These are phyloP conservation scores for Magnusiomyces fungicola DNA, from an alignment of 1,139 yeast species.

Conservation along the genomic window DNA sequence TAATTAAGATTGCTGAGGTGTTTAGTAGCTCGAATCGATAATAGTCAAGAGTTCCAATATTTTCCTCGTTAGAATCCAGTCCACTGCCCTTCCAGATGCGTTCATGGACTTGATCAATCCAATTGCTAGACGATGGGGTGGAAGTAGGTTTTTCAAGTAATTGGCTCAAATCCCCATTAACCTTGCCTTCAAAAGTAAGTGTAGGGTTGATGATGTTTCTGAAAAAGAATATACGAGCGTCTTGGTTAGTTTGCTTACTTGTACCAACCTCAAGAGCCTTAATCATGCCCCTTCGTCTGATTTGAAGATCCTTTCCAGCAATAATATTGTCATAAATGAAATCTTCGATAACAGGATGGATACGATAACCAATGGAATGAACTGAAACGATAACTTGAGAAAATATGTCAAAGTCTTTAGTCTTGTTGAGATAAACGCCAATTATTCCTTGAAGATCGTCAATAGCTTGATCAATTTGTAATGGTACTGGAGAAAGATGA, in stretches of 20 bases:
- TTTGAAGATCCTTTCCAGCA: constrained; percentile 40
- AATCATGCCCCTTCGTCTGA: constrained; percentile 46
- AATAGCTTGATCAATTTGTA: constrained; percentile 70
- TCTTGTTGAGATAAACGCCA: constrained; percentile 40
- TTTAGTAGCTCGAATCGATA: constrained; percentile 76
- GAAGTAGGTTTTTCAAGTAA: constrained; percentile 37
- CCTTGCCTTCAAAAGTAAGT: constrained; percentile 54
- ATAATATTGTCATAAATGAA: constrained; percentile 54
- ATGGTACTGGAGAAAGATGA: constrained; percentile 53
- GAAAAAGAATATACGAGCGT: constrained; percentile 57
- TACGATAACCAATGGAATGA: constrained; percentile 38
- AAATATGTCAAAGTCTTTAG: constrained; percentile 36
- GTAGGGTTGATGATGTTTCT: constrained; percentile 60
- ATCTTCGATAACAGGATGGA: constrained; percentile 47
- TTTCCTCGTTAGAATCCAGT: constrained; percentile 41
- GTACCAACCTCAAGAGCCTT: constrained; percentile 42
- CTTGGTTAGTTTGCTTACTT: constrained; percentile 27
- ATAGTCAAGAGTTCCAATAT: constrained; percentile 66
- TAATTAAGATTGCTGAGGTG: constrained; percentile 68
- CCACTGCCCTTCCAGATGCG: constrained; percentile 67
- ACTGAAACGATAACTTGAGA: constrained; percentile 46
- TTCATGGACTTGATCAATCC: constrained; percentile 58
- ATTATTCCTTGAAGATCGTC: constrained; percentile 51
- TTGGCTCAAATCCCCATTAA: constrained; percentile 42
- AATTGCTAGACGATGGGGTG: constrained; percentile 32